phyloP scores from a whole-genome alignment of 371 early-diverging fungal species.

The Mortierella sp. region DNA sequence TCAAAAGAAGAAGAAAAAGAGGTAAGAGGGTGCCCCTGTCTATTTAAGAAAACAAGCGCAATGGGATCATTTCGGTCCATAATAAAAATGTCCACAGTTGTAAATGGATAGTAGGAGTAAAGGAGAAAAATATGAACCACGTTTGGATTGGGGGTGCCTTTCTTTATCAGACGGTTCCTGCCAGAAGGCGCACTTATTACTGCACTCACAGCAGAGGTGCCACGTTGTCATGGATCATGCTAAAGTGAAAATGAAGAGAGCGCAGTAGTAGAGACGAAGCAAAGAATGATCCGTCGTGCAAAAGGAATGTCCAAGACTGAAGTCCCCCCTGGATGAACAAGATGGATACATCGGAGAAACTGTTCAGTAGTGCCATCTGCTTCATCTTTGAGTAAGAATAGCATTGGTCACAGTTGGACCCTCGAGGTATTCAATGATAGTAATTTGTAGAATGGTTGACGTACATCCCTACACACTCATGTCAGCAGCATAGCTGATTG shows the following conservation, averaged over 20 bases:
- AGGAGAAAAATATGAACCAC: background rate
- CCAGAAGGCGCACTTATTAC: background rate
- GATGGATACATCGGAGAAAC: background rate
- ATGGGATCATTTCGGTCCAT: background rate
- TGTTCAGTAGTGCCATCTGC: background rate
- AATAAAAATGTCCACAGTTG: background rate
- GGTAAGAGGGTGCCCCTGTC: background rate
- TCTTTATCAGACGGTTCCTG: background rate
- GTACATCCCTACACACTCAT: background rate
- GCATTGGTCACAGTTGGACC: background rate
- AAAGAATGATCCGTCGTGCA: background rate
- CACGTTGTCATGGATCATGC: background rate
- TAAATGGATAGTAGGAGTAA: background rate
- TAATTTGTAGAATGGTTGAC: background rate
- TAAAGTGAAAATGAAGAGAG: background rate
- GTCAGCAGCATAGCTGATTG: background rate
- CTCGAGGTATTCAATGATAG: background rate
- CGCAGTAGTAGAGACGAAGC: background rate
- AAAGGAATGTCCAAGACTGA: background rate
- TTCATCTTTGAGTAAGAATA: background rate
- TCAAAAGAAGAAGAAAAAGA: background rate
- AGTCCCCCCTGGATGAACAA: background rate
- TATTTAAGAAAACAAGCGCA: background rate
- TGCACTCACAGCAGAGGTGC: background rate
- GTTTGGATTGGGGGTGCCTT: background rate